Conservation (phyloP, 352 stramenopile genomes). For the Aphanomyces astaci region DNA sequence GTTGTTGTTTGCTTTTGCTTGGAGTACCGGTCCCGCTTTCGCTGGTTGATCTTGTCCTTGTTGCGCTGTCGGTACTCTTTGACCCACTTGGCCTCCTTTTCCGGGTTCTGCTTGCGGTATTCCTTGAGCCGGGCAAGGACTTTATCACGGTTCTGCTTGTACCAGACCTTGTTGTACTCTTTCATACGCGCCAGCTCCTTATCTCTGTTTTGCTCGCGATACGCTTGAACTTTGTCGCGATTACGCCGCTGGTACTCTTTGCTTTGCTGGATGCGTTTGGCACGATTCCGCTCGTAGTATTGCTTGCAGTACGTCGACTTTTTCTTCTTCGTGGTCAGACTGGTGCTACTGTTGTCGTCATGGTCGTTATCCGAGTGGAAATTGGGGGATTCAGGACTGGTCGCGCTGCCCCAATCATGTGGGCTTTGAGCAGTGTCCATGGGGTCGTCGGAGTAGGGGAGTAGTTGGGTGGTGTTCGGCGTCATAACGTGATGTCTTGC, state of each 20-base stretch:
- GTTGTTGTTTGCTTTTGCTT: background rate
- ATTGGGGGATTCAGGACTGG: no score
- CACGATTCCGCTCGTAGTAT: conserved; percentile 7
- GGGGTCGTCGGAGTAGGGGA: no score
- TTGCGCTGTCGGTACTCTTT: conserved; percentile 12
- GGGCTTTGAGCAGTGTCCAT: no score
- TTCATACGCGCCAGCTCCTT: conserved; percentile 6
- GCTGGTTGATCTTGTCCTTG: conserved; percentile 12
- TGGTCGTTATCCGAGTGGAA: no score
- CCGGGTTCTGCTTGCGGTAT: conserved; percentile 9
- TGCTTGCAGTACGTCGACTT: conserved; percentile 8
- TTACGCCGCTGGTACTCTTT: conserved; percentile 5
- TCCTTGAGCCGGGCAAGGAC: background rate
- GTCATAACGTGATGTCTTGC: no score
- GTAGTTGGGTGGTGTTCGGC: no score
- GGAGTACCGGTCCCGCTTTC: conserved; percentile 1
- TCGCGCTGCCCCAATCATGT: no score
- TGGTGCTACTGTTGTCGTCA: no score
- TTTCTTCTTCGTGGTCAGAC: background rate
- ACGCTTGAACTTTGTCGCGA: background rate
- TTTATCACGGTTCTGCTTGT: conserved; percentile 6
- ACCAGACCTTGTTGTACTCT: conserved; percentile 9
- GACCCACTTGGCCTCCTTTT: conserved; percentile 14
- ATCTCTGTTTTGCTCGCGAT: background rate
- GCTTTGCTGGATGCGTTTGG: conserved; percentile 6